Percentiles rank a stretch among this genome's conserved stretches.
These are phyloP conservation scores for Skeletonema menzelii DNA, from an alignment of 108 stramenopile genomes.

Conservation along the genomic window DNA sequence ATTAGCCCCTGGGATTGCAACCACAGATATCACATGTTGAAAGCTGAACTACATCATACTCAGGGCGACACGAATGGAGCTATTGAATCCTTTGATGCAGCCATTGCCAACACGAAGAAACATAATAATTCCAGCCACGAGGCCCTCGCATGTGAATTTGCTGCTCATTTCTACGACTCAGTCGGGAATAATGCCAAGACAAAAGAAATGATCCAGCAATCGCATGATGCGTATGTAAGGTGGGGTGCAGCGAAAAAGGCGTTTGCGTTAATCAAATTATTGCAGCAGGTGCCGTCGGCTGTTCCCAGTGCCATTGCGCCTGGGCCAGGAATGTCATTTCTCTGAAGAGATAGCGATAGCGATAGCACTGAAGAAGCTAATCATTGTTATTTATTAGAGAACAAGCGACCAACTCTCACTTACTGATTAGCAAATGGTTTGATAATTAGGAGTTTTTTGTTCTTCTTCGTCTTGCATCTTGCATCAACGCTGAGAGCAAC, in stretches of 20 bases:
- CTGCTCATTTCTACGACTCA: slow-evolving; percentile 13
- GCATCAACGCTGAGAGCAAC: no score
- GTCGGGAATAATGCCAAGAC: neutral
- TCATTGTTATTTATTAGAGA: no score
- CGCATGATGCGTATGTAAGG: slow-evolving; percentile 9
- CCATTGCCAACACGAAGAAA: slow-evolving; percentile 1
- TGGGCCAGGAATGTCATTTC: neutral
- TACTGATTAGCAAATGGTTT: no score
- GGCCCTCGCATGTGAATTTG: slow-evolving; percentile 15
- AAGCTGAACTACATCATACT: slow-evolving; percentile 15
- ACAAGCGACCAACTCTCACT: no score
- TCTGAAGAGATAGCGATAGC: no score
- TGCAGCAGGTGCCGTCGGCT: neutral
- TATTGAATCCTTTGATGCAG: slow-evolving; percentile 1
- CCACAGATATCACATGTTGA: slow-evolving; percentile 11
- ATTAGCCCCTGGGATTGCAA: neutral
- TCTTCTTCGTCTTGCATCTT: no score
- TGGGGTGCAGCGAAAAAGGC: slow-evolving; percentile 24
- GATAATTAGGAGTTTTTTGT: no score
- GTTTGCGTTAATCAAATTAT: neutral
- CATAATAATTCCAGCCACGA: neutral
- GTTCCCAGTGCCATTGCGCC: neutral
- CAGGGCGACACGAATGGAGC: slow-evolving; percentile 1
- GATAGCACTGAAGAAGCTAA: no score
- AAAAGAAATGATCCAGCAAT: slow-evolving; percentile 11